Percentiles rank a stretch among this genome's conserved stretches.
Evolutionary conservation across 768 basidiomycete genomes (phyloP).

Genomic region (Candolleomyces eurysporus): DNA sequence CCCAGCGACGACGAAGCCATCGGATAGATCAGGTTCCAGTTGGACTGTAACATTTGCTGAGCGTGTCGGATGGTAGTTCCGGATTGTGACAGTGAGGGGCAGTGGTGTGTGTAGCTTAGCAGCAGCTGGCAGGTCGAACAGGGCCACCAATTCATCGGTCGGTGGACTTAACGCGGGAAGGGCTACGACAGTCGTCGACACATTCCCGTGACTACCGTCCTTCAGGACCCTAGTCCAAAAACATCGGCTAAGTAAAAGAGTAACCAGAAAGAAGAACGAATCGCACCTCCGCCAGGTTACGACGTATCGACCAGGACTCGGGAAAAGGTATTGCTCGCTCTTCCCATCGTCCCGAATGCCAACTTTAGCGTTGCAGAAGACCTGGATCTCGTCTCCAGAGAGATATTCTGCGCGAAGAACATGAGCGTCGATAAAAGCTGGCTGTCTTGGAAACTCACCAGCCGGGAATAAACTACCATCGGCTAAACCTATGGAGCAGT

Average conservation of each 20-base stretch:
- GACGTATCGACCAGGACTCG: constrained; percentile 57
- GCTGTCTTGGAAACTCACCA: constrained; percentile 30
- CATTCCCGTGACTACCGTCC: constrained; percentile 41
- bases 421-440: background rate
- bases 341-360: constrained; percentile 41
- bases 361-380: constrained; percentile 44
- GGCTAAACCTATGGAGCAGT: constrained; percentile 49
- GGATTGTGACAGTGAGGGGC: constrained; percentile 52
- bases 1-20: constrained; percentile 83
- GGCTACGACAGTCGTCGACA: constrained; percentile 47
- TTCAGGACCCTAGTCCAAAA: constrained; percentile 40
- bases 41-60: constrained; percentile 71
- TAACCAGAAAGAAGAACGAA: background rate
- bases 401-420: constrained; percentile 50
- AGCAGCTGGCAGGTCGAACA: constrained; percentile 59
- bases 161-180: constrained; percentile 67
- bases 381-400: constrained; percentile 62
- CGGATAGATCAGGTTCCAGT: constrained; percentile 64
- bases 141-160: constrained; percentile 59
- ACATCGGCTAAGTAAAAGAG: constrained; percentile 3
- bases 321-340: constrained; percentile 34
- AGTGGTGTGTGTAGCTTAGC: constrained; percentile 65
- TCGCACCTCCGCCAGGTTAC: constrained; percentile 66
- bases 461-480: constrained; percentile 44
- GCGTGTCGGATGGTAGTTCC: constrained; percentile 62